phyloP scores from a whole-genome alignment of 1,139 yeast genomes.

The Yamadazyma membranifaciens region DNA sequence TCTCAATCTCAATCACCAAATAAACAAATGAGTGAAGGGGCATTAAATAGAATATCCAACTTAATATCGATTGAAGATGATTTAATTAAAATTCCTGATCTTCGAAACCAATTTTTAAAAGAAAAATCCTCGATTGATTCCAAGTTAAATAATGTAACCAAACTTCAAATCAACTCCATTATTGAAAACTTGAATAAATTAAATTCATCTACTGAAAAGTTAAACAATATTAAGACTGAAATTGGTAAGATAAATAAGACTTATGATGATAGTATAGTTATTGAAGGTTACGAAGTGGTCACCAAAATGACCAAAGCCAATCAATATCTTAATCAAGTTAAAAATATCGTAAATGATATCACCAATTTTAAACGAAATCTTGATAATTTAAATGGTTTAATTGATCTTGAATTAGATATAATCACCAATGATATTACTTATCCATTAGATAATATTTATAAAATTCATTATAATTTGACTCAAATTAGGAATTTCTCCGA shows the following conservation, averaged over 20 bases:
- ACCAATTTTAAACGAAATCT: slow-evolving; percentile 53
- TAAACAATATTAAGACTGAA: slow-evolving; percentile 51
- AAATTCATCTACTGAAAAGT: slow-evolving; percentile 34
- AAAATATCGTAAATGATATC: slow-evolving; percentile 63
- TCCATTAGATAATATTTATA: slow-evolving; percentile 58
- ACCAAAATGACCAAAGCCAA: slow-evolving; percentile 63
- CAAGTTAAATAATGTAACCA: slow-evolving; percentile 64
- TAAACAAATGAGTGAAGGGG: slow-evolving; percentile 38
- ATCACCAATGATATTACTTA: slow-evolving; percentile 50
- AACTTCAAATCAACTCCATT: slow-evolving; percentile 56
- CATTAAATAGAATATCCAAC: slow-evolving; percentile 43
- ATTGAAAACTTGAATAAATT: slow-evolving; percentile 38
- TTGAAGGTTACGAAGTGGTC: slow-evolving; percentile 58
- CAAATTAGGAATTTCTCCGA: slow-evolving; percentile 78
- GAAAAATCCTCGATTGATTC: slow-evolving; percentile 75
- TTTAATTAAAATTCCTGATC: slow-evolving; percentile 51
- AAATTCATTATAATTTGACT: slow-evolving; percentile 68
- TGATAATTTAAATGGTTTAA: slow-evolving; percentile 47
- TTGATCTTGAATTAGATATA: slow-evolving; percentile 53
- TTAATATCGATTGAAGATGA: slow-evolving; percentile 54
- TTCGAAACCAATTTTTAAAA: slow-evolving; percentile 60
- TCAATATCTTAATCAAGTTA: slow-evolving; percentile 71
- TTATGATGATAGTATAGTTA: slow-evolving; percentile 51
- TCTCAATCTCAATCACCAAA: slow-evolving; percentile 1
- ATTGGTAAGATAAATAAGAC: slow-evolving; percentile 59